Conservation (phyloP, 176 grass and related monocot species). For the Tillandsia fasciculata region DNA sequence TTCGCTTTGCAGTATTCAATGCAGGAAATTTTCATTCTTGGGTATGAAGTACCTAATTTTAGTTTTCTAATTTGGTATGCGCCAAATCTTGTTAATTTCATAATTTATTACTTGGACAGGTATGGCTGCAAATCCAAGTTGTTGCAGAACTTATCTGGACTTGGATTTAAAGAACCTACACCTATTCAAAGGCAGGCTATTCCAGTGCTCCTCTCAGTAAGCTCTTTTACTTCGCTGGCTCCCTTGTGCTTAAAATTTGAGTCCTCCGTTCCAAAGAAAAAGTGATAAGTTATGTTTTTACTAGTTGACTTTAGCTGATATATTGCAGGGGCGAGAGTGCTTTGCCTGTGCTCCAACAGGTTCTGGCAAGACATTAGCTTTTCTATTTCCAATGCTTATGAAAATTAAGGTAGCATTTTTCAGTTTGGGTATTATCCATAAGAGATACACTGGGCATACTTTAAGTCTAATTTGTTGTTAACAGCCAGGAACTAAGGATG, state of each 20-base stretch:
- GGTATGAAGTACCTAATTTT: not conserved
- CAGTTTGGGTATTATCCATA: not conserved
- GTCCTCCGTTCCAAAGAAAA: not conserved
- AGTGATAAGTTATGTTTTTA: not conserved
- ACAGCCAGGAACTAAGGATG: conserved; percentile 95
- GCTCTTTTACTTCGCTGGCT: conserved; percentile 18
- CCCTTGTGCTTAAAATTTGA: not conserved
- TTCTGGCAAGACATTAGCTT: conserved; percentile 95
- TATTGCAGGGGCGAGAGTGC: conserved; percentile 75
- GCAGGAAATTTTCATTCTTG: not conserved
- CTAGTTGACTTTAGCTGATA: conserved; percentile 2
- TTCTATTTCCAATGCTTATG: conserved; percentile 74
- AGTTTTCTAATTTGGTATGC: not conserved
- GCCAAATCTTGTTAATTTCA: not conserved
- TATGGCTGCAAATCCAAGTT: conserved; percentile 70
- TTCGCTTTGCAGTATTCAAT: not conserved
- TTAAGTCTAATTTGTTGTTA: conserved; percentile 21
- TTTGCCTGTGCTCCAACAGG: conserved; percentile 97
- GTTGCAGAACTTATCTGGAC: conserved; percentile 45
- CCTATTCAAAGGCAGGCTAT: conserved; percentile 96
- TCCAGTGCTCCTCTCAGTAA: conserved; percentile 75
- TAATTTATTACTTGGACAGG: conserved; percentile 32
- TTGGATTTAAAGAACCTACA: conserved; percentile 82
- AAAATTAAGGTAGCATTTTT: conserved; percentile 82
- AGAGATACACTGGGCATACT: not conserved